A percentile compares a stretch with the other conserved stretches of the same genome.
Conservation (phyloP, 352 stramenopile genomes). For the Elongisporangium senticosum region DNA sequence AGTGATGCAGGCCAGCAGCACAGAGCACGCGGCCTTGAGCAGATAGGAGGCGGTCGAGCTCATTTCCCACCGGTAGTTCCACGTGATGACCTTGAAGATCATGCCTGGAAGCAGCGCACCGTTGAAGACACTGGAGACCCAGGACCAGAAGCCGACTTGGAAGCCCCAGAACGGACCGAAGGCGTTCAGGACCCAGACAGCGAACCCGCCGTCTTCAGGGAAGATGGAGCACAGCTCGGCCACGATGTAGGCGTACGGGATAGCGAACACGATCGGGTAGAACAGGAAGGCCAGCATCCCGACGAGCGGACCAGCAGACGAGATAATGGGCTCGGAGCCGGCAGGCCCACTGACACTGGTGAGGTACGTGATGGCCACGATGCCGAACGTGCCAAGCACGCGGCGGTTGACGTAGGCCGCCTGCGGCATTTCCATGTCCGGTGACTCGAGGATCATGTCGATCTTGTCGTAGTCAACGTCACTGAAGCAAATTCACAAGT, state of each 20-base stretch:
- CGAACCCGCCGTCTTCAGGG: constrained; percentile 76
- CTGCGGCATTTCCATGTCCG: constrained; percentile 1
- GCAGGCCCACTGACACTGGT: constrained; percentile 26
- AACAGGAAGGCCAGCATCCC: constrained; percentile 82
- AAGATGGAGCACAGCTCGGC: constrained; percentile 88
- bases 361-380: constrained; percentile 30
- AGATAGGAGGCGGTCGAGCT: constrained; percentile 13
- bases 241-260: constrained; percentile 89
- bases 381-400: constrained; percentile 18
- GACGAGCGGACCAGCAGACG: constrained; percentile 35
- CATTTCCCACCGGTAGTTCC: constrained; percentile 27
- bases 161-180: constrained; percentile 86
- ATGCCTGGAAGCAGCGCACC: constrained; percentile 62
- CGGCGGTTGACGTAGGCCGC: constrained; percentile 16
- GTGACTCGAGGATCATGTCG: constrained; percentile 24
- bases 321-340: constrained; percentile 24
- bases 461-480: constrained; percentile 20
- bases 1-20: constrained; percentile 25
- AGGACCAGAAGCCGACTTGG: constrained; percentile 72
- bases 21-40: constrained; percentile 31
- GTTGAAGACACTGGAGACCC: constrained; percentile 68
- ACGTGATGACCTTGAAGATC: constrained; percentile 20
- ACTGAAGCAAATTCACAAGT: background rate
- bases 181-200: constrained; percentile 88
- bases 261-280: constrained; percentile 80